Evolutionary conservation across 306 rosid species (phyloP), one percentile per base, ranked within the genome.

Genomic region (Oxytropis ochrocephala): DNA sequence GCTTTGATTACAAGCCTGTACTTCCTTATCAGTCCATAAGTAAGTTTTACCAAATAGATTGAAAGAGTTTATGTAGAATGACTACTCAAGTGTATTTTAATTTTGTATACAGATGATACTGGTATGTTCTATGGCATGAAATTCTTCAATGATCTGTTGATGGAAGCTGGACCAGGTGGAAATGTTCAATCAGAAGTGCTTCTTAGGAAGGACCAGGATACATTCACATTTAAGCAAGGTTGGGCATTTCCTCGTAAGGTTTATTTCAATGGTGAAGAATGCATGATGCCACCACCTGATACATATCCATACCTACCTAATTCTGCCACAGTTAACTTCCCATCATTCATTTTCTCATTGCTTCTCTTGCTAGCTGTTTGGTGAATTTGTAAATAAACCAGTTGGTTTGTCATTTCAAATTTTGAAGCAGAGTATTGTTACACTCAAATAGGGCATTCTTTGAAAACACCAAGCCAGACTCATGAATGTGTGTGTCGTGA

Each of bases 211-310:
- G 84, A 90, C 79, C 35, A 36, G 75, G 74, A 88, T 29, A 85
- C 96, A 0, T 94, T 90, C 81, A 88, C 97, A 51, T 60, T 91
- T 16, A 94, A 87, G 86, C 87, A 91, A 11, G 97, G 97, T 9
- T 91, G 99, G 99, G 95, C 96, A 12, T 94, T 90, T 79, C 98
- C 97, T 46, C 91, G 85, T 7, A 88, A 80, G 78, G 96, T 90
- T n/a, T 90, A 94, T 82, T 88, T 94, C 70, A 94, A 90, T 61
- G 98, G 98, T 1, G 98, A 94, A 11, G 97, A 91, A 71, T 88
- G 98, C 87, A 83, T 85, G 95, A 77, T 94, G 51, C 97, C 97
- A 0, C 88, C 98, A 56, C 97, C 96, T 7, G 95, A 90, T 36
- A 27, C 85, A 35, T 94, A 90, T 78, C 98, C 97, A 0, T 74